Evolutionary conservation across 805 yeast genomes (phyloP).

Genomic region (Maudiozyma bulderi): DNA sequence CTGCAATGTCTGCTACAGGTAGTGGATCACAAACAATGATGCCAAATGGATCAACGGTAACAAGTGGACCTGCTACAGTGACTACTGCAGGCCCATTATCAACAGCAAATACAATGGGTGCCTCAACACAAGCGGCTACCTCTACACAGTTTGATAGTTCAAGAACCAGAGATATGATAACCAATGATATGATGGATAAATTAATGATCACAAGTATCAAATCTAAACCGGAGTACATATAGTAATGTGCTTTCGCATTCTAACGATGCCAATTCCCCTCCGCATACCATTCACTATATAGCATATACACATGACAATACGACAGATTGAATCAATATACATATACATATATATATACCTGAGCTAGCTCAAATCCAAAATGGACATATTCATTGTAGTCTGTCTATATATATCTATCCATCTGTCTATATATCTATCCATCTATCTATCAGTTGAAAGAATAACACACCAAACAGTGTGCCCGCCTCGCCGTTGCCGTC

Average conservation of each 20-base stretch:
- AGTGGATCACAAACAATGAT: background rate
- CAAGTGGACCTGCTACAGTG: conserved; percentile 4
- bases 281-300: no score
- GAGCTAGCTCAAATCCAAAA: no score
- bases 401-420: no score
- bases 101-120: conserved; percentile 2
- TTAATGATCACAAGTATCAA: conserved; percentile 25
- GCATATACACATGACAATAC: no score
- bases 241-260: background rate
- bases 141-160: conserved; percentile 3
- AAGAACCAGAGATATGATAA: conserved; percentile 9
- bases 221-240: conserved; percentile 26
- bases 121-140: background rate
- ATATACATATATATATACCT: no score
- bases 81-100: conserved; percentile 9
- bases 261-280: no score
- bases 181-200: conserved; percentile 26
- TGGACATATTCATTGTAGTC: no score
- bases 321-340: no score
- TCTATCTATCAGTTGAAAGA: no score
- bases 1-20: conserved; percentile 3
- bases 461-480: no score
- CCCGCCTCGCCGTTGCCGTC: no score
- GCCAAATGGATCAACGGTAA: background rate
- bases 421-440: no score